These are phyloP conservation scores for Populus nigra DNA, from an alignment of 345 rosid genomes.

Conservation along the genomic window DNA sequence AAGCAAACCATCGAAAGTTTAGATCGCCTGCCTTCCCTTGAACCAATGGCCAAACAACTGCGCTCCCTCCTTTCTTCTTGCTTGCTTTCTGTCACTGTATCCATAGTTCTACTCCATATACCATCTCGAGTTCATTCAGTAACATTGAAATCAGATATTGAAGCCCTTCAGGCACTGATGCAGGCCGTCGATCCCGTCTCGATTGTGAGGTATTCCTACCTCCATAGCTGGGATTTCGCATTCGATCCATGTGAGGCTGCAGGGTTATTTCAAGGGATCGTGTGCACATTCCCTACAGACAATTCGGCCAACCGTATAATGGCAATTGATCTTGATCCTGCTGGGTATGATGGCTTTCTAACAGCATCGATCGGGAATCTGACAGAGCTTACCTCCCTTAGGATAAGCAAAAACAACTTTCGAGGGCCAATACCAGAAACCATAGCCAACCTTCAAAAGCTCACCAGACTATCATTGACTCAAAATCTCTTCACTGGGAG, in stretches of 20 bases:
- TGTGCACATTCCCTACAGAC: conserved; percentile 45
- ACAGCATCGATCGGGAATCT: conserved; percentile 44
- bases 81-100: conserved; percentile 3
- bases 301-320: conserved; percentile 38
- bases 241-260: conserved; percentile 49
- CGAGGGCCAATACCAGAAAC: conserved; percentile 55
- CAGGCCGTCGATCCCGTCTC: conserved; percentile 46
- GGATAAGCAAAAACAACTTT: conserved; percentile 43
- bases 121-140: conserved; percentile 12
- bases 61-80: not conserved
- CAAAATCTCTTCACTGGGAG: conserved; percentile 51
- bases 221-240: conserved; percentile 52
- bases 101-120: not conserved
- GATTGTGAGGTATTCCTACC: conserved; percentile 39
- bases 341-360: conserved; percentile 55
- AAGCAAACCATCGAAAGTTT: not conserved
- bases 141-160: conserved; percentile 33
- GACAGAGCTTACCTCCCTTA: conserved; percentile 48
- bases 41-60: not conserved
- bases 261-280: conserved; percentile 44
- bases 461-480: conserved; percentile 33
- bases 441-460: conserved; percentile 41
- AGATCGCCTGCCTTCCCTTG: not conserved
- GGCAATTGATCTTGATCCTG: conserved; percentile 49
- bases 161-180: conserved; percentile 38